A percentile compares a stretch with the other conserved stretches of the same genome.
Evolutionary conservation across 2,329 filamentous ascomycete genomes (phyloP).

Genomic region (Colletotrichum sp.): DNA sequence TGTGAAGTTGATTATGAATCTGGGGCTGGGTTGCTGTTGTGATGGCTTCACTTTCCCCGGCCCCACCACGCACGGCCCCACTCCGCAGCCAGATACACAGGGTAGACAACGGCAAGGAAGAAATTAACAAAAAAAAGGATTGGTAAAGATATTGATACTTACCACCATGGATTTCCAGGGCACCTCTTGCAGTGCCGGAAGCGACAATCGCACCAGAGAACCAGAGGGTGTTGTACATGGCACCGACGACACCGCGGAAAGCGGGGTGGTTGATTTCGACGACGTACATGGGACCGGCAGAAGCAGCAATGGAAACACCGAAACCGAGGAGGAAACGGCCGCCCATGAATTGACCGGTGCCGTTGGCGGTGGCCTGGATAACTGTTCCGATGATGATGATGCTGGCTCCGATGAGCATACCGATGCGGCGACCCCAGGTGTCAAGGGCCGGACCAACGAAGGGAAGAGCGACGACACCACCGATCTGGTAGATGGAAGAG

Average conservation of each 20-base stretch:
- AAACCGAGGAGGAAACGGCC: slow-evolving; percentile 69
- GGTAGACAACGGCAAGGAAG: background rate
- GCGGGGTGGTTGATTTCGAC: slow-evolving; percentile 52
- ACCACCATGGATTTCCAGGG: slow-evolving; percentile 40
- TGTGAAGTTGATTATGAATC: background rate
- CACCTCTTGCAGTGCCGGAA: slow-evolving; percentile 52
- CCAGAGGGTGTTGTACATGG: slow-evolving; percentile 51
- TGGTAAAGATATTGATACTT: slow-evolving; percentile 39
- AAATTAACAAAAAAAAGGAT: fast-evolving
- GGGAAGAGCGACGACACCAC: slow-evolving; percentile 50
- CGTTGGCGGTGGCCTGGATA: slow-evolving; percentile 47
- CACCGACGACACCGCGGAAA: slow-evolving; percentile 47
- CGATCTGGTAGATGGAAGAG: slow-evolving; percentile 58
- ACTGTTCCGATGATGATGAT: slow-evolving; percentile 49
- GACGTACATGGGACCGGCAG: slow-evolving; percentile 52
- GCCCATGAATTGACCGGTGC: slow-evolving; percentile 50
- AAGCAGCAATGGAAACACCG: slow-evolving; percentile 51
- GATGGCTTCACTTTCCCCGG: background rate
- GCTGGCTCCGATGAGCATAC: slow-evolving; percentile 49
- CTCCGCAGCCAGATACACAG: background rate
- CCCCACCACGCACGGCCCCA: background rate
- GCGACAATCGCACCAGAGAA: slow-evolving; percentile 56
- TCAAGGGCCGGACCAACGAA: slow-evolving; percentile 53
- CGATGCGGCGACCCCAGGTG: slow-evolving; percentile 49
- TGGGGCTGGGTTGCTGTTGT: background rate